phyloP scores from a whole-genome alignment of 139 green algal genomes.

The Chlamydomonas sp. region DNA sequence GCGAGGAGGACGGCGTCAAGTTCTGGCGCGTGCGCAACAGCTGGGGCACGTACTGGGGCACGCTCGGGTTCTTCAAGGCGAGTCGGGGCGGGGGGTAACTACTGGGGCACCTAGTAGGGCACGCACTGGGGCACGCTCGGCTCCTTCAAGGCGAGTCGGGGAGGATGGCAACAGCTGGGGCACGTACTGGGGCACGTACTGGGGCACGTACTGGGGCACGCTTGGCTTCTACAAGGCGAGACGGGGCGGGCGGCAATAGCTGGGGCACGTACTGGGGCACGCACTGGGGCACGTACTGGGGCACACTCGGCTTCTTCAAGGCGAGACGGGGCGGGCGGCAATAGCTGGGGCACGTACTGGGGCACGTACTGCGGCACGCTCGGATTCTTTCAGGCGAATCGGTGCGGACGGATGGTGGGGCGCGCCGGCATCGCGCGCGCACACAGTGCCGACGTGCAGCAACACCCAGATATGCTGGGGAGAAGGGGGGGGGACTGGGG shows the following conservation, averaged over 20 bases:
- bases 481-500: too few species aligned
- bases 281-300: background rate
- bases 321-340: background rate
- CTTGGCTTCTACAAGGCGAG: background rate
- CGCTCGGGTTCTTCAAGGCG: background rate
- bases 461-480: too few species aligned
- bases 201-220: background rate
- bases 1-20: conserved; percentile 41
- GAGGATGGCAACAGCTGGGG: conserved; percentile 10
- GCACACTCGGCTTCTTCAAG: conserved; percentile 13
- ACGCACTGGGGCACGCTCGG: conserved; percentile 4
- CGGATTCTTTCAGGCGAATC: too few species aligned
- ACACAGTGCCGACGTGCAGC: background rate
- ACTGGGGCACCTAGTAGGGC: conserved; percentile 17
- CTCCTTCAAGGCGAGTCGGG: background rate
- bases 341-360: conserved; percentile 19
- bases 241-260: too few species aligned
- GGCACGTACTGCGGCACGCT: background rate
- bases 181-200: conserved; percentile 19
- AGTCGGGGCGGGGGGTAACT: background rate
- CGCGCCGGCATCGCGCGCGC: too few species aligned
- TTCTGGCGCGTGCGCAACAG: conserved; percentile 42
- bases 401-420: too few species aligned
- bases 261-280: too few species aligned
- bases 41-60: conserved; percentile 30